Conservation (phyloP, 495 filamentous ascomycete species). For the Cryomyces minteri region DNA sequence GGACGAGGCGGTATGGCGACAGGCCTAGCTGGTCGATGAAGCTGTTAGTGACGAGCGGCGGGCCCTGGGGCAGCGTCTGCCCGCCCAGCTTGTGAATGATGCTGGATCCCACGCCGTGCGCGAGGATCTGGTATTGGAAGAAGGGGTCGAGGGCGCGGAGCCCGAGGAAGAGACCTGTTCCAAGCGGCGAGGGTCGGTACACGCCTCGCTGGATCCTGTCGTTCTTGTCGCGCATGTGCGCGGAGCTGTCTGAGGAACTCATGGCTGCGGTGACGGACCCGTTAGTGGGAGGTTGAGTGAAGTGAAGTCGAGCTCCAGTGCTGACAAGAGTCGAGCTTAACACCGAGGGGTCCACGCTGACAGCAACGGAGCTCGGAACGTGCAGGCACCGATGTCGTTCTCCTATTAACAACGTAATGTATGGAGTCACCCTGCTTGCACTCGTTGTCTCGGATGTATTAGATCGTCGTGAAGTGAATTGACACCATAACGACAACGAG, state of each 20-base stretch:
- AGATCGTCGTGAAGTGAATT: too few relatives aligned
- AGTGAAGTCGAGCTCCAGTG: too few relatives aligned
- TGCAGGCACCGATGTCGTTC: too few relatives aligned
- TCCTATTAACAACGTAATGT: too few relatives aligned
- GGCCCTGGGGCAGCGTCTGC: conserved; percentile 14
- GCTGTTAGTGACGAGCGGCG: conserved; percentile 16
- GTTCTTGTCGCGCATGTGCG: not conserved
- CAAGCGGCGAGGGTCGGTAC: conserved; percentile 23
- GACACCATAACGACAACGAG: too few relatives aligned
- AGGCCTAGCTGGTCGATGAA: conserved; percentile 18
- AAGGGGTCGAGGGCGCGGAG: conserved; percentile 36
- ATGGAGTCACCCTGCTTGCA: too few relatives aligned
- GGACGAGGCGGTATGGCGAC: conserved; percentile 21
- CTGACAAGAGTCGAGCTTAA: too few relatives aligned
- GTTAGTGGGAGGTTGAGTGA: too few relatives aligned
- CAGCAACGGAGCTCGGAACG: too few relatives aligned
- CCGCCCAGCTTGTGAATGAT: conserved; percentile 15
- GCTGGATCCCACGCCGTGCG: conserved; percentile 15
- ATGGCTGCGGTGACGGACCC: not conserved
- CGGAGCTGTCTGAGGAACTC: not conserved
- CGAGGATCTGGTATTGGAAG: conserved; percentile 36
- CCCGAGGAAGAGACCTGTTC: conserved; percentile 34
- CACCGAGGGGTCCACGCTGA: too few relatives aligned
- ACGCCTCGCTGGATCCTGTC: conserved; percentile 18
- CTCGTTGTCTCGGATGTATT: too few relatives aligned